Base-by-base conservation (phyloP, 1,139 yeast species). In the Saccharomyces hybrid region DNA sequence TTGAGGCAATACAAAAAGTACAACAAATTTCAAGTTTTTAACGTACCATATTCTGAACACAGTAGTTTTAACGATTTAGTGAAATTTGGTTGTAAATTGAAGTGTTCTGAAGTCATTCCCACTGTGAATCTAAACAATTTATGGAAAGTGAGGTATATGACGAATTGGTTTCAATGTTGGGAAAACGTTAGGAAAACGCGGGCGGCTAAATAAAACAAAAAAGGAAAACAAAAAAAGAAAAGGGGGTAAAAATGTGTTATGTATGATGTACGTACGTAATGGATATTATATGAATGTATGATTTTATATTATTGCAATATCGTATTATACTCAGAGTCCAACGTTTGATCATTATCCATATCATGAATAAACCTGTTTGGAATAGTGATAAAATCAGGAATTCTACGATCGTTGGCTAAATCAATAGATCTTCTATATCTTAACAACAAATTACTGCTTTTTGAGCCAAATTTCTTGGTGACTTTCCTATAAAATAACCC, bases 11-110 rank as follows among this genome's bases (percentile, higher is more conserved):
- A 67, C 58, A 69, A 67, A 47, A 57, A 57, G 6, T 59, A 63
- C 46, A 56, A 63, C 50, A 61, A 65, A 46, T 62, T 73, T 57
- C 78, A 84, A 52, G 73, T 83, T 0, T 83, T 83, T 63, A 72
- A 81, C 38, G 78, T 91, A 0, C 98, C 98, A 0, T 93, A 93
- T 65, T 86, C 95, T 63, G 99, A 93, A 67, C 99, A 93, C 71
- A 89, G 97, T 13, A 88, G 96, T 52, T 91, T 83, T 64, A 74
- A 87, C 49, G 98, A 93, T 64, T 75, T 93, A 51, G 76, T 84
- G 7, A 77, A 78, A 58, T 88, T 91, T 65, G 80, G 84, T 38
- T 73, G 78, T 2, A 73, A 77, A 41, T 66, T 88, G 52, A 70
- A 77, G 8, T 77, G 81, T 58, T 72, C 72, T 0, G 65, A 76